Conservation (phyloP, 768 basidiomycete genomes). For the Phlebiopsis flavidoalba region DNA sequence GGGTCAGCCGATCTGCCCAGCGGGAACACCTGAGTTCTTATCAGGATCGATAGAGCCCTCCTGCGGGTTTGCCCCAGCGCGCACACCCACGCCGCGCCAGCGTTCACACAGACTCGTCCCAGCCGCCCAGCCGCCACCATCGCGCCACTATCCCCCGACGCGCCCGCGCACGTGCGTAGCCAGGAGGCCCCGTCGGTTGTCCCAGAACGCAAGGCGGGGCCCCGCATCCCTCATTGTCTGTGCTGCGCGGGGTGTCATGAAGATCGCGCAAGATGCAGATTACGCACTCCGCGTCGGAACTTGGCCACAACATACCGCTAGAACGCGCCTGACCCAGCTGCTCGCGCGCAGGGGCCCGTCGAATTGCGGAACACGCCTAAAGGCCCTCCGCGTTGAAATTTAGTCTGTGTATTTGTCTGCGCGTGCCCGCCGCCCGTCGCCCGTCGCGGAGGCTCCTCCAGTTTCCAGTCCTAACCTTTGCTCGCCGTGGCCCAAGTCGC, state of each 20-base stretch:
- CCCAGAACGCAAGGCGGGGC: neutral
- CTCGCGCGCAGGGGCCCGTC: neutral
- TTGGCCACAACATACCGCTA: neutral
- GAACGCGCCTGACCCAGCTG: neutral
- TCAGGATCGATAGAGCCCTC: neutral
- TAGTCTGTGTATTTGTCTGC: neutral
- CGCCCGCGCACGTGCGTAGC: too few relatives aligned
- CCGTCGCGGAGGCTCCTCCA: too few relatives aligned
- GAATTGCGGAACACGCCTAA: neutral
- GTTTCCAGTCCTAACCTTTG: too few relatives aligned
- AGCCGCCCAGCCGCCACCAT: too few relatives aligned
- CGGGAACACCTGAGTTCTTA: neutral
- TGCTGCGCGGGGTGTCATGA: slow-evolving; percentile 1
- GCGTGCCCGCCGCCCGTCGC: too few relatives aligned
- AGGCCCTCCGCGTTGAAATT: neutral
- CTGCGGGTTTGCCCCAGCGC: neutral
- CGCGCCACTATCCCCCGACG: too few relatives aligned
- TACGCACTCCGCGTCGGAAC: neutral
- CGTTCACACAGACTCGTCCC: neutral
- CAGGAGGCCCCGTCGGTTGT: neutral
- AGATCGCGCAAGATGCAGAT: neutral
- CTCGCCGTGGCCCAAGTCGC: neutral
- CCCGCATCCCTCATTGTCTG: neutral
- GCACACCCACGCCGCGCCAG: neutral
- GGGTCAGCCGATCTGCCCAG: neutral